Conservation (phyloP, 2,329 filamentous ascomycete species). For the Ophiostoma sp. region DNA sequence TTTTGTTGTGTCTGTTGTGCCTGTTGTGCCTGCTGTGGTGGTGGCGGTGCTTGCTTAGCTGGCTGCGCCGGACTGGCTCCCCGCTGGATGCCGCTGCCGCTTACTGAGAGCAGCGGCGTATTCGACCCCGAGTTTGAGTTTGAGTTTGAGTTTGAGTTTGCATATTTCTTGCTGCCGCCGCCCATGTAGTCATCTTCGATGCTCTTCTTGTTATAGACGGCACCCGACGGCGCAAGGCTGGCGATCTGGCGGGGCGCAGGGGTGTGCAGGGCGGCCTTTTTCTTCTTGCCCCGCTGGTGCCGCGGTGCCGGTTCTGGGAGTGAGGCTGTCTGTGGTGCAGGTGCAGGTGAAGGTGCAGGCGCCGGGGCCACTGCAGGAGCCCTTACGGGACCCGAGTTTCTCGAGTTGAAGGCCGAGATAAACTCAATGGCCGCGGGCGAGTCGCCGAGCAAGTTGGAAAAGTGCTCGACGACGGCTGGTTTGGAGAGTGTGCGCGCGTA, state of each 20-base stretch:
- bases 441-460: slow-evolving; percentile 83
- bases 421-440: slow-evolving; percentile 72
- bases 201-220: slow-evolving; percentile 68
- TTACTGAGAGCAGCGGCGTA: slow-evolving; percentile 30
- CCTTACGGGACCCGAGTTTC: slow-evolving; percentile 41
- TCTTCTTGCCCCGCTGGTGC: slow-evolving; percentile 43
- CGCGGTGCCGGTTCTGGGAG: slow-evolving; percentile 45
- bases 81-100: background rate
- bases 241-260: slow-evolving; percentile 59
- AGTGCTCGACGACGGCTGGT: slow-evolving; percentile 72
- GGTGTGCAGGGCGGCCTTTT: slow-evolving; percentile 60
- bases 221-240: slow-evolving; percentile 57
- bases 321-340: background rate
- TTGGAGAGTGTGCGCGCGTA: slow-evolving; percentile 75
- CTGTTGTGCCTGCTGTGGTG: background rate
- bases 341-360: background rate
- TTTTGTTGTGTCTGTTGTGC: background rate
- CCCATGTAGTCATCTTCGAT: slow-evolving; percentile 66
- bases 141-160: no score
- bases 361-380: slow-evolving; percentile 22
- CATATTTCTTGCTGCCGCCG: slow-evolving; percentile 29
- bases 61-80: background rate
- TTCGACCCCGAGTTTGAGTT: slow-evolving; percentile 42
- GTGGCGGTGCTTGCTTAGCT: background rate
- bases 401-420: slow-evolving; percentile 74